phyloP scores from a whole-genome alignment of 176 grass and related monocot genomes.

The Eleusine indica region DNA sequence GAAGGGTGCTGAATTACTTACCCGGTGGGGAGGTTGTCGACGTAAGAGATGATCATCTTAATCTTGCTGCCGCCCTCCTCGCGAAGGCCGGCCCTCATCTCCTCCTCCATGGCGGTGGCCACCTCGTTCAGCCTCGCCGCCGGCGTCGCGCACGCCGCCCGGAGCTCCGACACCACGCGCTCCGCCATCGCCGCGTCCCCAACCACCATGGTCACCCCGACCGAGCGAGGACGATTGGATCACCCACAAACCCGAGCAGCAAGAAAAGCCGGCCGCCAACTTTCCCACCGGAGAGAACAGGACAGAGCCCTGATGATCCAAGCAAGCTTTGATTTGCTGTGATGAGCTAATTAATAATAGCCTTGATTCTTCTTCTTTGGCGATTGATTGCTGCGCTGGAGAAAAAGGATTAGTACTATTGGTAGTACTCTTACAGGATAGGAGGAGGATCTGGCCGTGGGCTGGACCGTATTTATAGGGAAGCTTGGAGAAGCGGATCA shows the following conservation, averaged over 20 bases:
- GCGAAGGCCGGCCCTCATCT: conserved; percentile 60
- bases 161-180: conserved; percentile 48
- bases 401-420: background rate
- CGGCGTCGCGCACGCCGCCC: conserved; percentile 59
- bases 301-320: background rate
- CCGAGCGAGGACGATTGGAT: background rate
- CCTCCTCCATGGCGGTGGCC: conserved; percentile 46
- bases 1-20: background rate
- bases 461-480: conserved; percentile 9
- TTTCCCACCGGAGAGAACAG: no score
- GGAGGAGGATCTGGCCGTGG: background rate
- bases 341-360: background rate
- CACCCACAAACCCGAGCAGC: background rate
- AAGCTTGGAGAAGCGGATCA: background rate
- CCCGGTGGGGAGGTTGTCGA: conserved; percentile 88
- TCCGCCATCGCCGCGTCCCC: conserved; percentile 21
- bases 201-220: conserved; percentile 12
- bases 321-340: background rate
- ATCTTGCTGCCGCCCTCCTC: conserved; percentile 73
- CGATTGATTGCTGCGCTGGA: background rate
- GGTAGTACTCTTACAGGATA: background rate
- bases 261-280: no score
- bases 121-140: conserved; percentile 39
- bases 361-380: background rate
- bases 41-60: conserved; percentile 85